phyloP scores from a whole-genome alignment of 805 yeast genomes.

The Pichia ethanolica region DNA sequence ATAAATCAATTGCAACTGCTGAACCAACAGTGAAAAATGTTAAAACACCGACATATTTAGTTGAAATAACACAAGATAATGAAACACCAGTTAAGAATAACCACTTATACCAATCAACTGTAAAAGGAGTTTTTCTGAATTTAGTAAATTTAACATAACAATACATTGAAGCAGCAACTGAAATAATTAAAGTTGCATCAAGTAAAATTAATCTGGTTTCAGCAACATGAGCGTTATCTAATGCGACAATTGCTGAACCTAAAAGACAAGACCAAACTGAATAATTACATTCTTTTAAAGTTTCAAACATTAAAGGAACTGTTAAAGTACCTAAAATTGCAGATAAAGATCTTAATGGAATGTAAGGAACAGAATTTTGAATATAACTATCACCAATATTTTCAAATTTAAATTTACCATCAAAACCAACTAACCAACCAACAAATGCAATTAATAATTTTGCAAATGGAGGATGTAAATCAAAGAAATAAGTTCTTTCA shows the following conservation, averaged over 20 bases:
- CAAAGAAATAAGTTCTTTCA: conserved; percentile 88
- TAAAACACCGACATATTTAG: conserved; percentile 93
- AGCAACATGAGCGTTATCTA: conserved; percentile 85
- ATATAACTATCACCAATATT: conserved; percentile 79
- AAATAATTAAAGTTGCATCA: conserved; percentile 81
- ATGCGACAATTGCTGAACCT: conserved; percentile 66
- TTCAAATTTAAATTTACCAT: conserved; percentile 89
- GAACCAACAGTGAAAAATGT: conserved; percentile 83
- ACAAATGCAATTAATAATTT: conserved; percentile 84
- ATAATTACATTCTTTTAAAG: conserved; percentile 79
- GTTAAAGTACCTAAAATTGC: conserved; percentile 79
- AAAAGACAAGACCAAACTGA: conserved; percentile 72
- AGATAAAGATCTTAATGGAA: conserved; percentile 71
- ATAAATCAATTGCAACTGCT: conserved; percentile 79
- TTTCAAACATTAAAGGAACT: conserved; percentile 75
- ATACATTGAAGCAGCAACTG: conserved; percentile 76
- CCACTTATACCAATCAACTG: conserved; percentile 82
- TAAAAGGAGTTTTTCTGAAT: conserved; percentile 59
- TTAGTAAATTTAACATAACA: conserved; percentile 73
- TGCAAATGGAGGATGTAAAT: conserved; percentile 97
- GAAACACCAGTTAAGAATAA: conserved; percentile 74
- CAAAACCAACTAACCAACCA: conserved; percentile 84
- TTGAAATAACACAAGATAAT: conserved; percentile 85
- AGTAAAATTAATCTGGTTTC: conserved; percentile 87
- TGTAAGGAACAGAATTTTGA: conserved; percentile 73